phyloP scores from a whole-genome alignment of 2,329 filamentous ascomycete species.

The Hymenotorrendiella dingleyae region DNA sequence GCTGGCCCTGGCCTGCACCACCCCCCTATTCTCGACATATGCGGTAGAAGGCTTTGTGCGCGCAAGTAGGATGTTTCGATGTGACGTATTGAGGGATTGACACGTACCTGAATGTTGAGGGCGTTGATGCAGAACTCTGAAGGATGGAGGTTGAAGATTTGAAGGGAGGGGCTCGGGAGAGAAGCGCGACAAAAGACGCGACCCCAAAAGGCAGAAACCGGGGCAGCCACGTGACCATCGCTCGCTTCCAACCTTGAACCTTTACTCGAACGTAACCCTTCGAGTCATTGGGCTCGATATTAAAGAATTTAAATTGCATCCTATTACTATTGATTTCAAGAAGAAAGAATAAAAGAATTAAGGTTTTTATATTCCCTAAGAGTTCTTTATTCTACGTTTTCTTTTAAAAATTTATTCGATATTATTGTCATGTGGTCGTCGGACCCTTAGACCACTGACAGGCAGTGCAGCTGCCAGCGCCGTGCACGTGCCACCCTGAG shows the following conservation, averaged over 20 bases:
- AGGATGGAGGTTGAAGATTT: neutral
- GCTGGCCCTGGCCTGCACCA: neutral
- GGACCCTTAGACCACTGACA: no score
- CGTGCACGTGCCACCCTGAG: no score
- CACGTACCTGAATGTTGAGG: constrained; percentile 4
- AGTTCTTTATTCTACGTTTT: no score
- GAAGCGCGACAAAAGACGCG: neutral
- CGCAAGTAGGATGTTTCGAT: neutral
- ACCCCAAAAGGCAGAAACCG: neutral
- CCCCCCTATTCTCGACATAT: neutral
- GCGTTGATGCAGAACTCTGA: constrained; percentile 2
- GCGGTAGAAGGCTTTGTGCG: no score
- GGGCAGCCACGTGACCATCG: neutral
- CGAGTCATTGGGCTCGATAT: no score
- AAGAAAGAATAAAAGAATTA: neutral
- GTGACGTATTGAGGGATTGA: neutral
- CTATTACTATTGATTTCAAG: neutral
- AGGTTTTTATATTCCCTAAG: no score
- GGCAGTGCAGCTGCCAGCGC: no score
- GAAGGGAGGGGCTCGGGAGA: neutral
- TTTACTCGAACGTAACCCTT: no score
- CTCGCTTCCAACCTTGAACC: no score
- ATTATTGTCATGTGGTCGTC: no score
- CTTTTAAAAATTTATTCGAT: no score
- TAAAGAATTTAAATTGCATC: no score